Percentiles rank a stretch among this genome's conserved stretches.
Conservation (phyloP, 441 rosid genomes). For the Pelargonium cotyledonis region DNA sequence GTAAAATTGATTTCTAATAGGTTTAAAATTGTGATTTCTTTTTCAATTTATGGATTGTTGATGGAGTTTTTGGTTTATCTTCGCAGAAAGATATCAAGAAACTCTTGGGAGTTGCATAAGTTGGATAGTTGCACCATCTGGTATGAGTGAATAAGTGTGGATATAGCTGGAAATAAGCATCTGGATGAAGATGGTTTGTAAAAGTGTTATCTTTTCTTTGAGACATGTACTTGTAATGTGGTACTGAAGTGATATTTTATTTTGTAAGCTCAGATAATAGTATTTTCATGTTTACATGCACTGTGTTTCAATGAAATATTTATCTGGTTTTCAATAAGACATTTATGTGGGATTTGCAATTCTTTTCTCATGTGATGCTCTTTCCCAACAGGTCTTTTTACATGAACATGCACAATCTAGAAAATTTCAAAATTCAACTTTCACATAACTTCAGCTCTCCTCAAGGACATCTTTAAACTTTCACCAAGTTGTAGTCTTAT, state of each 20-base stretch:
- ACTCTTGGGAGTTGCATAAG: slow-evolving; percentile 46
- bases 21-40: not conserved
- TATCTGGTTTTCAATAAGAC: not conserved
- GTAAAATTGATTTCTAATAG: slow-evolving; percentile 23
- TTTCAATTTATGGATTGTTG: too few relatives aligned
- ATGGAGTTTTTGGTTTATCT: not conserved
- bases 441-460: not conserved
- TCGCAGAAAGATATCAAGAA: slow-evolving; percentile 78
- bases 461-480: too few relatives aligned
- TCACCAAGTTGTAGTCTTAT: too few relatives aligned
- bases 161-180: not conserved
- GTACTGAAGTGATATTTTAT: not conserved
- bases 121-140: slow-evolving; percentile 5
- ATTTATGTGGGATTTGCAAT: not conserved
- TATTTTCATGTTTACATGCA: too few relatives aligned
- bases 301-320: not conserved
- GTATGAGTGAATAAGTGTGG: slow-evolving; percentile 3
- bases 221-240: not conserved
- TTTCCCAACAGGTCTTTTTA: too few relatives aligned
- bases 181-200: not conserved
- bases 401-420: not conserved
- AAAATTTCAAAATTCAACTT: too few relatives aligned
- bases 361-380: not conserved
- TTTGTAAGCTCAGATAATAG: not conserved
- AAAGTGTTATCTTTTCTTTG: not conserved